These are phyloP conservation scores for Elsinoe batatas DNA, from an alignment of 2,329 filamentous ascomycete genomes.

Conservation along the genomic window DNA sequence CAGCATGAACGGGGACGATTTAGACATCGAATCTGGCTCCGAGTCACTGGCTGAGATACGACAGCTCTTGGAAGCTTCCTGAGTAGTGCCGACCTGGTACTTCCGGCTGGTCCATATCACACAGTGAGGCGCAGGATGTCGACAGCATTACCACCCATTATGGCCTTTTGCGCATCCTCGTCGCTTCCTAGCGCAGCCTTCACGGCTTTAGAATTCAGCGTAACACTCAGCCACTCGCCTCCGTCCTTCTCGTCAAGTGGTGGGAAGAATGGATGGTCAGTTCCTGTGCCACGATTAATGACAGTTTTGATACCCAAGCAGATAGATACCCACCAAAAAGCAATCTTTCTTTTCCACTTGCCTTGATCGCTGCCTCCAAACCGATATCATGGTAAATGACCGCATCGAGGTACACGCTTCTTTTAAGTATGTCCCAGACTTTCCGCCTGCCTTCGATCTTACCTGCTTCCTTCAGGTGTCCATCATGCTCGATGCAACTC, in stretches of 20 bases:
- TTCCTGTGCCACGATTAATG: slow-evolving; percentile 36
- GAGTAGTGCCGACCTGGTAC: slow-evolving; percentile 26
- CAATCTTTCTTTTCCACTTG: slow-evolving; percentile 56
- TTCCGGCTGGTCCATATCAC: background rate
- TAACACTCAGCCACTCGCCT: slow-evolving; percentile 61
- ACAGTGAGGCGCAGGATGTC: slow-evolving; percentile 34
- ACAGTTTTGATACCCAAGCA: background rate
- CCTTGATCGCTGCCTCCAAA: slow-evolving; percentile 59
- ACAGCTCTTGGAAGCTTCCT: slow-evolving; percentile 46
- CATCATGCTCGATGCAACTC: slow-evolving; percentile 76
- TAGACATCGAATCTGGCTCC: slow-evolving; percentile 34
- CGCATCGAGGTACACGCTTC: slow-evolving; percentile 79
- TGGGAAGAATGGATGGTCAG: slow-evolving; percentile 80
- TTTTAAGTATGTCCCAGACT: slow-evolving; percentile 56
- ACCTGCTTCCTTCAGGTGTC: slow-evolving; percentile 57
- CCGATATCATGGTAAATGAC: slow-evolving; percentile 73
- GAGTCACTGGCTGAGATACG: slow-evolving; percentile 28
- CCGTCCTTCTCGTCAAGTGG: slow-evolving; percentile 54
- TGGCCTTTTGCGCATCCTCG: slow-evolving; percentile 38
- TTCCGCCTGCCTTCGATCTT: slow-evolving; percentile 47
- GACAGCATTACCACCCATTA: slow-evolving; percentile 52
- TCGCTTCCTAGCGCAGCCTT: slow-evolving; percentile 40
- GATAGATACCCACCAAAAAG: slow-evolving; percentile 52
- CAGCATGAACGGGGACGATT: slow-evolving; percentile 43
- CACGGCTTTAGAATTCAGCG: slow-evolving; percentile 49